These are phyloP conservation scores for Penicillium capsulatum DNA, from an alignment of 2,329 filamentous ascomycete genomes.

Conservation along the genomic window DNA sequence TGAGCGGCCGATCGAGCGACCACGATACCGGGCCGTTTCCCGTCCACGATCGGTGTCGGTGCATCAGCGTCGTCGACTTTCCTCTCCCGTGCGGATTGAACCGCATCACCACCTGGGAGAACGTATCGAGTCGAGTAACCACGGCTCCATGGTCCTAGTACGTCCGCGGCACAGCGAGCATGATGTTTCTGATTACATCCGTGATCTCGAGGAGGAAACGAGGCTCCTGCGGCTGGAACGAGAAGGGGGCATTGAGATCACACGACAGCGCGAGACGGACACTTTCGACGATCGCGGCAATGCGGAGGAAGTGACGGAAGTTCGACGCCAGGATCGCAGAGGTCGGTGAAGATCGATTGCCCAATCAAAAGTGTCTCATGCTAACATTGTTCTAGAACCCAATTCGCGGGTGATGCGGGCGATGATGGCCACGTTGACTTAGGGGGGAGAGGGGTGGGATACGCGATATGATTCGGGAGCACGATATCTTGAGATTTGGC, in stretches of 20 bases:
- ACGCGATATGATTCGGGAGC: too few relatives aligned
- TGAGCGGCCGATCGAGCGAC: slow-evolving; percentile 24
- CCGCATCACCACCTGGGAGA: slow-evolving; percentile 36
- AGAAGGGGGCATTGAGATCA: slow-evolving; percentile 33
- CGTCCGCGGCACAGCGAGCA: slow-evolving; percentile 51
- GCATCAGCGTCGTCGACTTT: slow-evolving; percentile 30
- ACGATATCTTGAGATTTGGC: slow-evolving; percentile 5
- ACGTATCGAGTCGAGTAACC: slow-evolving; percentile 42
- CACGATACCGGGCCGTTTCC: slow-evolving; percentile 25
- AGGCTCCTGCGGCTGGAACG: slow-evolving; percentile 56
- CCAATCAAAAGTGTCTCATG: slow-evolving; percentile 1
- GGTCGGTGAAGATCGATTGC: slow-evolving; percentile 54
- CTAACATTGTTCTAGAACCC: slow-evolving; percentile 50
- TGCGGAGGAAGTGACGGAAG: slow-evolving; percentile 52
- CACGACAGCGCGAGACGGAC: slow-evolving; percentile 27
- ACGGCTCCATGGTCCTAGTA: slow-evolving; percentile 49
- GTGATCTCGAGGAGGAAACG: slow-evolving; percentile 64
- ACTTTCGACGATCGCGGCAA: slow-evolving; percentile 38
- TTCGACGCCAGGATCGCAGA: slow-evolving; percentile 81
- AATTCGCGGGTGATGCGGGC: slow-evolving; percentile 61
- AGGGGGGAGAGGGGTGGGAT: not conserved
- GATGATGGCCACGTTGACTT: slow-evolving; percentile 66
- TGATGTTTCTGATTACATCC: slow-evolving; percentile 69
- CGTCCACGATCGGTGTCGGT: slow-evolving; percentile 37
- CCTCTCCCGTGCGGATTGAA: slow-evolving; percentile 36